Base-by-base conservation (phyloP, 2,329 filamentous ascomycete species). In the Raffaelea albimanens region DNA sequence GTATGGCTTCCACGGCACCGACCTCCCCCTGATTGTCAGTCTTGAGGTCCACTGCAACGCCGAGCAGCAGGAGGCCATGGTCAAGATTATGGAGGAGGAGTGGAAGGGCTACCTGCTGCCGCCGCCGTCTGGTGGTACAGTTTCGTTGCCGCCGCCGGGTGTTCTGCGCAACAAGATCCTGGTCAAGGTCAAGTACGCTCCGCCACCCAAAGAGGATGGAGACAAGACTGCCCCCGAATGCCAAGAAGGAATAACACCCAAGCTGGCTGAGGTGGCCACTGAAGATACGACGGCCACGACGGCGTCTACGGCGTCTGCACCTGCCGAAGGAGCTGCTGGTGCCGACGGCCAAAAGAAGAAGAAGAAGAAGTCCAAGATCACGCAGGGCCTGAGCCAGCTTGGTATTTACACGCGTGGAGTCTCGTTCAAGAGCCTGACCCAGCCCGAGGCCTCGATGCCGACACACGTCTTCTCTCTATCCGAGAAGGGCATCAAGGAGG, bases 21-120 rank as follows among this genome's bases (percentile, higher is more conserved):
- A 91, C 51, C 69, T 95, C 18, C 93, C 93, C 0, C 71, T 98
- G n/a, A 91, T 97, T 50, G 84, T 96, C 57, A 95, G 88, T 59
- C 75, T 98, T 29, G 93, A 98, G 64, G 87, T 97, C 0, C 93
- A 97, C 67, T 89, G 88, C 53, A 74, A 73, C 52, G 67, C 79
- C 0, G 76, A 83, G 48, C 93, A 98, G 65, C 93, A 98, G 63
- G 77, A 85, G 54, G 75, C 83, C 49, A 96, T 97, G 87, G 89
- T 95, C 5, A 75, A 85, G 51, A 95, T 97, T 58, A 96, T 98
- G 80, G 75, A 82, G 52, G 79, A 94, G 52, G 79, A 80, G 22
- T 98, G 89, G 87, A 73, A 73, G n/a, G 82, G 74, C 1, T 71
- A 83, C 50, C 70, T 97, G 9, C 70, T 95, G 2, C 73, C 83